A percentile compares a stretch with the other conserved stretches of the same genome.
Evolutionary conservation across 2,329 filamentous ascomycete species (phyloP).

Genomic region (Claviceps spartinae): DNA sequence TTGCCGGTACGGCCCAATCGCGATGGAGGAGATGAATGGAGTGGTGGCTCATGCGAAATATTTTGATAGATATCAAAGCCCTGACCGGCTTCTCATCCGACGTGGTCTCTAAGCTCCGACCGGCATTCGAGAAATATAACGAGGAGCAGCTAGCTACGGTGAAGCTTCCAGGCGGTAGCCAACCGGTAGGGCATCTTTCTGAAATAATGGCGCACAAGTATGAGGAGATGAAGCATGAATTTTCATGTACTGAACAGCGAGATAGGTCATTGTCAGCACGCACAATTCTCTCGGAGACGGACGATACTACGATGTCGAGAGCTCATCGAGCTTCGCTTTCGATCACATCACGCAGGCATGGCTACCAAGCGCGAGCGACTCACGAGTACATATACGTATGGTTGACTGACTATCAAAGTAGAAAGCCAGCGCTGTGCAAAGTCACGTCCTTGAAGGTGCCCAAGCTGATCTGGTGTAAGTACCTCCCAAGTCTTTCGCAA

Average conservation of each 20-base stretch:
- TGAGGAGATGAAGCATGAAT: too few species aligned
- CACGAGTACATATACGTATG: not conserved
- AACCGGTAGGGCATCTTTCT: slow-evolving; percentile 26
- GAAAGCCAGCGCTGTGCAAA: slow-evolving; percentile 74
- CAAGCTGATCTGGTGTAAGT: slow-evolving; percentile 70
- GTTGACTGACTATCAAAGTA: slow-evolving; percentile 20
- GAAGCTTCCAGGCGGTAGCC: slow-evolving; percentile 76
- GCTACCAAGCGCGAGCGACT: not conserved
- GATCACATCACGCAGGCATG: slow-evolving; percentile 66
- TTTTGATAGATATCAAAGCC: slow-evolving; percentile 68
- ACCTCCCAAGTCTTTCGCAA: not conserved
- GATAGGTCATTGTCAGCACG: slow-evolving; percentile 67
- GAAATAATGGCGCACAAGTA: not conserved
- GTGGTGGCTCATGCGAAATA: not conserved
- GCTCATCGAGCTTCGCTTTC: slow-evolving; percentile 75
- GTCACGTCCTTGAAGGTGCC: slow-evolving; percentile 61
- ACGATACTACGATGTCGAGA: slow-evolving; percentile 83
- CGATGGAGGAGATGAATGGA: not conserved
- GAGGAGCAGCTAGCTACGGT: slow-evolving; percentile 84
- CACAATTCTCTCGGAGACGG: slow-evolving; percentile 71
- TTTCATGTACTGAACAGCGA: not conserved
- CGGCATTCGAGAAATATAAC: slow-evolving; percentile 89
- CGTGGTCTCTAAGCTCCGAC: slow-evolving; percentile 57
- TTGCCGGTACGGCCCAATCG: slow-evolving; percentile 49
- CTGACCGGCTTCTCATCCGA: slow-evolving; percentile 58